Evolutionary conservation across 2,329 filamentous ascomycete species (phyloP), one percentile per base, ranked within the genome.

Genomic region (Monilinia fructicola): DNA sequence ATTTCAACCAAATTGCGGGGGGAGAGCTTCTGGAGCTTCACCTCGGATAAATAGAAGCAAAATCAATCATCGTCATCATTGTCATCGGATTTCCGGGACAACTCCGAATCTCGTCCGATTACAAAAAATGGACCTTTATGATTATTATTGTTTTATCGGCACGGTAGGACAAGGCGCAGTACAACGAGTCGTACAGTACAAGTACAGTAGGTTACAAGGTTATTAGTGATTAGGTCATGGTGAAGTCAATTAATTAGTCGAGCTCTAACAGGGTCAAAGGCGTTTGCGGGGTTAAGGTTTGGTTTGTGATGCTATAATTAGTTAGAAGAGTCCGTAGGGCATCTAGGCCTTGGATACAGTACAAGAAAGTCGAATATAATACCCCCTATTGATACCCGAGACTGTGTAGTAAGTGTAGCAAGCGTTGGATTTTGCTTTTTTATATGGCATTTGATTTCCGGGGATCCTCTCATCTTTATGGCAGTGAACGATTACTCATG

Each of bases 1-100:
- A 64, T 59, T 59, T 59, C 48, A 38, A 16, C 28, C 31, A 35
- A 59, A 59, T 64, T 64, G 62, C 62, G 62, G 62, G 62, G 62
- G 62, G 21, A 56, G 44, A 56, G 44, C 14, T 48, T 9, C 18
- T 7, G 58, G 46, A 50, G 44, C 28, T 60, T 60, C 40, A 26
- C 26, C 11, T 35, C 26, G 56, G 56, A 48, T 59, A n/a, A 48
- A n/a, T 48, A 48, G 7, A 46, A 46, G 4, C 16, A n/a, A 21
- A 0, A 21, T 4, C 31, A 35, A 35, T 35, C 31, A 35, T 7
- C 5, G 9, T 35, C 31, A 6, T 28, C 11, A 48, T 58, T 31
- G 26, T 3, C 52, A 64, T 48, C 42, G n/a, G n/a, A 26, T 26
- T 65, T 48, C 62, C 62, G 62, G 40, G 53, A 46, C 62, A 65